Percentiles rank a stretch among this genome's conserved stretches.
These are phyloP conservation scores for Xenoacremonium recifei DNA, from an alignment of 2,329 filamentous ascomycete genomes.

Conservation along the genomic window DNA sequence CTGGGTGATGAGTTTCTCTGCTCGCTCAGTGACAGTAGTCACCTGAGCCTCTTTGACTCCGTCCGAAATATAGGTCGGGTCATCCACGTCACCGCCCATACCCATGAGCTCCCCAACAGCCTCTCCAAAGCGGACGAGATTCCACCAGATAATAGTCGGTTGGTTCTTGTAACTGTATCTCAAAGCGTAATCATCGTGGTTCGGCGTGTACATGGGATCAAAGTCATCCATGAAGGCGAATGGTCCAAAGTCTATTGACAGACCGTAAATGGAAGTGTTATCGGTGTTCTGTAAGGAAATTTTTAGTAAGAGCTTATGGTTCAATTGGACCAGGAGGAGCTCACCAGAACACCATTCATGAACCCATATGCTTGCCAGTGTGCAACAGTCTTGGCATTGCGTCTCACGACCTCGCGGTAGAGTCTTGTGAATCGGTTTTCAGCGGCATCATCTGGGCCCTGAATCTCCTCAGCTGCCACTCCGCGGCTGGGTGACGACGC, in stretches of 20 bases:
- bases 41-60: slow-evolving; percentile 66
- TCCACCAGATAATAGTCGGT: slow-evolving; percentile 98
- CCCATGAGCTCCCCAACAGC: slow-evolving; percentile 85
- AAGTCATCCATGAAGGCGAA: slow-evolving; percentile 99
- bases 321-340: slow-evolving; percentile 1
- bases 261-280: slow-evolving; percentile 86
- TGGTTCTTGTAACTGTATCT: slow-evolving; percentile 94
- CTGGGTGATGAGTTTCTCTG: slow-evolving; percentile 79
- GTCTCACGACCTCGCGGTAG: slow-evolving; percentile 81
- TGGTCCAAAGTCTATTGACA: slow-evolving; percentile 92
- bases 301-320: not conserved
- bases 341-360: slow-evolving; percentile 85
- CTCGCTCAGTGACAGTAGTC: slow-evolving; percentile 70
- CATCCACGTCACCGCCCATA: slow-evolving; percentile 69
- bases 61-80: slow-evolving; percentile 65
- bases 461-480: slow-evolving; percentile 54
- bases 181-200: slow-evolving; percentile 87
- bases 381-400: slow-evolving; percentile 85
- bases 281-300: slow-evolving; percentile 72
- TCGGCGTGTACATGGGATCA: slow-evolving; percentile 90
- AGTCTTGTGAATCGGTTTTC: slow-evolving; percentile 87
- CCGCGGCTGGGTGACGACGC: slow-evolving; percentile 47
- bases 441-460: slow-evolving; percentile 65
- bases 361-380: slow-evolving; percentile 99
- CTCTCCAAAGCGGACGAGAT: slow-evolving; percentile 87